These are phyloP conservation scores for Cryptosporidium viatorum DNA, from an alignment of 169 alveolate species.

Conservation along the genomic window DNA sequence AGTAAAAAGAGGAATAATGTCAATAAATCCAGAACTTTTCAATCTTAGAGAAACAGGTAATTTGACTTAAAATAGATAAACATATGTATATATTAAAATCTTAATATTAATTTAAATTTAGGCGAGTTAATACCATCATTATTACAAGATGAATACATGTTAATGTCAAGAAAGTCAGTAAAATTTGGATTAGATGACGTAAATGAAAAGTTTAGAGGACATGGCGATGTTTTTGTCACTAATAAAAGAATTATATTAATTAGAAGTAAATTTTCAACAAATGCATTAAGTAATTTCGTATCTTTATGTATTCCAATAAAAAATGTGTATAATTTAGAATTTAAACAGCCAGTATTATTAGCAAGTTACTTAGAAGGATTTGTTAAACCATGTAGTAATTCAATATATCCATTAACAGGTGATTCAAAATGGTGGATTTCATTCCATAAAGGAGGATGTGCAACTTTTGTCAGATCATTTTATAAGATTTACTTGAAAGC, in stretches of 20 bases:
- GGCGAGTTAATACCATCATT: conserved; percentile 49
- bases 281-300: conserved; percentile 36
- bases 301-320: conserved; percentile 37
- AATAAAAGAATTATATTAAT: conserved; percentile 47
- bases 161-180: conserved; percentile 53
- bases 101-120: background rate
- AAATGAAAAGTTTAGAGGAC: conserved; percentile 52
- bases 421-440: conserved; percentile 68
- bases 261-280: background rate
- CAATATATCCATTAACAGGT: conserved; percentile 25
- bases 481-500: conserved; percentile 16
- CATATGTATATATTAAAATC: background rate
- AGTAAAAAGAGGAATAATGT: background rate
- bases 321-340: conserved; percentile 36
- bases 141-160: conserved; percentile 11
- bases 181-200: conserved; percentile 30
- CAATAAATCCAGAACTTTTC: conserved; percentile 50
- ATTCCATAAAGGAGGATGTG: conserved; percentile 67
- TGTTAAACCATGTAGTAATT: conserved; percentile 39
- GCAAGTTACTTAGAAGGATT: conserved; percentile 69
- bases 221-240: conserved; percentile 54
- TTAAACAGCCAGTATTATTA: conserved; percentile 50
- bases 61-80: background rate
- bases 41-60: conserved; percentile 43
- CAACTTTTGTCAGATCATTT: conserved; percentile 43